Percentiles rank a stretch among this genome's conserved stretches.
Conservation (phyloP, 768 basidiomycete species). For the Tubosaeta brunneosetosa region DNA sequence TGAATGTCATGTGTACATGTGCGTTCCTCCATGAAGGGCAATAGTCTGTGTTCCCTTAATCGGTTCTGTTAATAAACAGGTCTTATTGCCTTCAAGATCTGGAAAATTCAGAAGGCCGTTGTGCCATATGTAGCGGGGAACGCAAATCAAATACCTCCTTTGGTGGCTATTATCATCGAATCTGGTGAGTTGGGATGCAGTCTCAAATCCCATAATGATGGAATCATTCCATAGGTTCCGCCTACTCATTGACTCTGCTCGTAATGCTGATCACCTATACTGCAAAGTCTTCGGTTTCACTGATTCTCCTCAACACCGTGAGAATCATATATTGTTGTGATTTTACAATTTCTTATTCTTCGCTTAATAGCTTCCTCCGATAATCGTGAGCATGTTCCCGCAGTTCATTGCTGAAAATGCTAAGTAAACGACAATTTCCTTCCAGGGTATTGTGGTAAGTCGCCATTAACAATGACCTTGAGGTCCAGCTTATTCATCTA, state of each 20-base stretch:
- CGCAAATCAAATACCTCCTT: not conserved
- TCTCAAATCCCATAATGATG: not conserved
- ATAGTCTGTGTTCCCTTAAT: not conserved
- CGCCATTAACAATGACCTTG: no score
- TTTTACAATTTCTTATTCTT: not conserved
- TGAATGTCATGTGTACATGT: conserved; percentile 1
- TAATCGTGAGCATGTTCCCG: conserved; percentile 2
- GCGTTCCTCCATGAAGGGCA: not conserved
- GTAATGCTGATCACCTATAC: conserved; percentile 12
- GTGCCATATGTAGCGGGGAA: not conserved
- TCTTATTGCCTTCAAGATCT: not conserved
- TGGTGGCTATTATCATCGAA: not conserved
- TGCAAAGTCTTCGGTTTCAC: not conserved
- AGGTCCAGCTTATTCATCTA: no score
- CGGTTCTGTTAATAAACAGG: not conserved
- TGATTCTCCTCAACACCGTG: conserved; percentile 15
- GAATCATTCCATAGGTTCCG: not conserved
- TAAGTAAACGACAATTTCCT: not conserved
- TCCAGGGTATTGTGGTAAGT: conserved; percentile 18
- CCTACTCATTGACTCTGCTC: conserved; percentile 4
- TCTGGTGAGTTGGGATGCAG: not conserved
- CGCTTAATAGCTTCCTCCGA: conserved; percentile 7
- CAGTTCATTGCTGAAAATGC: not conserved
- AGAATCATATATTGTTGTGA: not conserved
- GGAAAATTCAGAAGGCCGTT: not conserved